Conservation (phyloP, 345 rosid genomes). For the Aegle marmelos region DNA sequence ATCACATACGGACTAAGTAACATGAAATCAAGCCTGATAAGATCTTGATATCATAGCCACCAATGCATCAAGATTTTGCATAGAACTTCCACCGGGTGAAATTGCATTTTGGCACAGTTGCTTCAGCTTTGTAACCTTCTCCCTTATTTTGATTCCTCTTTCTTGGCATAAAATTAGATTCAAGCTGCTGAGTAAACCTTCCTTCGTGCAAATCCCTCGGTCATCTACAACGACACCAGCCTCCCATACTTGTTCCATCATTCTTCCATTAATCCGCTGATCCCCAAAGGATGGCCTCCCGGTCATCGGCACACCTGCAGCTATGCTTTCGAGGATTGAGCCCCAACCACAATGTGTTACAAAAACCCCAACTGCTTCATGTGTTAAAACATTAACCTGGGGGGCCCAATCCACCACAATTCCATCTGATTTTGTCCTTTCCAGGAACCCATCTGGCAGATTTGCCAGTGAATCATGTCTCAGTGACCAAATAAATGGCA, state of each 20-base stretch:
- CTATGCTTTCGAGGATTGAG: slow-evolving; percentile 37
- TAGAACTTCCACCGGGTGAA: slow-evolving; percentile 19
- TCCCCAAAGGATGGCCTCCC: slow-evolving; percentile 42
- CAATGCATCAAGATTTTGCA: slow-evolving; percentile 18
- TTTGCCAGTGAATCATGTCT: slow-evolving; percentile 14
- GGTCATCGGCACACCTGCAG: slow-evolving; percentile 35
- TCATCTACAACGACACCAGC: slow-evolving; percentile 19
- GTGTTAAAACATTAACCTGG: slow-evolving; percentile 23
- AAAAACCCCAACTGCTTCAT: slow-evolving; percentile 28
- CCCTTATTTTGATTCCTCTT: slow-evolving; percentile 21
- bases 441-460: slow-evolving; percentile 39
- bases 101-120: slow-evolving; percentile 14
- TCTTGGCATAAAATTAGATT: slow-evolving; percentile 12
- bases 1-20: no score
- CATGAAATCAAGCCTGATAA: neutral
- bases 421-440: slow-evolving; percentile 25
- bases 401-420: slow-evolving; percentile 42
- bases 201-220: slow-evolving; percentile 18
- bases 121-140: slow-evolving; percentile 12
- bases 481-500: slow-evolving; percentile 42
- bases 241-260: slow-evolving; percentile 31
- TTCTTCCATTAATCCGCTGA: slow-evolving; percentile 34
- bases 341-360: slow-evolving; percentile 42
- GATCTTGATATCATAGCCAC: neutral
- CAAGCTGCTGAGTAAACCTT: slow-evolving; percentile 10